phyloP scores from a whole-genome alignment of 2,329 filamentous ascomycete species.

The Cryoendolithus antarcticus region DNA sequence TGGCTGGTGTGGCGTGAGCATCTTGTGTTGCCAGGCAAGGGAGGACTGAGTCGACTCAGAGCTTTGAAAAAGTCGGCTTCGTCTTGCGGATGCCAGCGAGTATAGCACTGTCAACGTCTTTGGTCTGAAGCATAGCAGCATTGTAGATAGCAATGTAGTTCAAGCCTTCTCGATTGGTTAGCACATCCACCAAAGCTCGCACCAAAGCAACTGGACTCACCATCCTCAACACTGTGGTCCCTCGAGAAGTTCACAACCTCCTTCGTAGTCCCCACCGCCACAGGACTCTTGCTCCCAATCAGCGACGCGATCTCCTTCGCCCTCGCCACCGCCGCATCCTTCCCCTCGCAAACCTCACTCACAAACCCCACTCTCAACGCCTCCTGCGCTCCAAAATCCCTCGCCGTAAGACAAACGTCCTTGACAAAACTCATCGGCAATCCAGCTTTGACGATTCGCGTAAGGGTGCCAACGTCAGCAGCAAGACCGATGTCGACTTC shows the following conservation, averaged over 20 bases:
- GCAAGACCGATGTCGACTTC: constrained; percentile 74
- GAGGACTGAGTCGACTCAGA: constrained; percentile 39
- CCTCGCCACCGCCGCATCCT: constrained; percentile 49
- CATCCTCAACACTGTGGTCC: constrained; percentile 66
- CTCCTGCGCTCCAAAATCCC: constrained; percentile 57
- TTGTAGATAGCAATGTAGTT: constrained; percentile 86
- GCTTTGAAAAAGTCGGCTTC: constrained; percentile 72
- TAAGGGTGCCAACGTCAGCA: constrained; percentile 65
- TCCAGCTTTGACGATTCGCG: constrained; percentile 60
- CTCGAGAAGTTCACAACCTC: constrained; percentile 71
- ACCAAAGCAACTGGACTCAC: constrained; percentile 33
- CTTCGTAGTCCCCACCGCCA: constrained; percentile 80
- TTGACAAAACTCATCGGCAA: constrained; percentile 65
- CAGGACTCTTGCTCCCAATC: constrained; percentile 74
- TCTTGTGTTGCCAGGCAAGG: not conserved
- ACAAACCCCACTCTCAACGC: constrained; percentile 60
- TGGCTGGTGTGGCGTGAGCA: constrained; percentile 7
- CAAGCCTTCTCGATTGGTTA: constrained; percentile 40
- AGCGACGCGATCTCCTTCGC: constrained; percentile 51
- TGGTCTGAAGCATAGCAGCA: constrained; percentile 64
- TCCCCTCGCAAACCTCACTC: constrained; percentile 47
- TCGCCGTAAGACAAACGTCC: constrained; percentile 60
- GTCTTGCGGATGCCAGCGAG: constrained; percentile 65
- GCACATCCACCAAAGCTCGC: not conserved
- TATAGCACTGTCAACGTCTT: constrained; percentile 63